Base-by-base conservation (phyloP, 257 asterid genomes). In the Ajuga chamaepitys region DNA sequence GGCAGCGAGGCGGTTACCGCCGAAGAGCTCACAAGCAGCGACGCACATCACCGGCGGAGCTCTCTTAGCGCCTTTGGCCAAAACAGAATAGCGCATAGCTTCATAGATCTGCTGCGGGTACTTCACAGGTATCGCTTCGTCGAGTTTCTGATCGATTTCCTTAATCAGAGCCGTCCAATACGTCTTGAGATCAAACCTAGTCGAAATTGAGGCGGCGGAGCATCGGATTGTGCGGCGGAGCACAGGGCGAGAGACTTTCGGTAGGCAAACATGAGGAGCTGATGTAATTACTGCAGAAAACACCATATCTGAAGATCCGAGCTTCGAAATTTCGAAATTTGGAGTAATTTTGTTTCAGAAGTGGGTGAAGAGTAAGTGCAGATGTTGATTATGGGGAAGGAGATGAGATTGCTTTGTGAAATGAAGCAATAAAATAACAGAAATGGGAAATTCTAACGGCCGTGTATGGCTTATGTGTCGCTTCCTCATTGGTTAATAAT, bases 31-130 rank as follows among this genome's bases (percentile, higher is more conserved):
- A 77, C 96, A 93, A 57, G 96, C 85, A 24, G 98, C 89, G 46
- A 93, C 87, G 71, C 98, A 93, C 98, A 93, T 89, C 53, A 91
- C 88, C 8, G 97, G 95, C 12, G 98, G 96, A 42, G 98, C 81
- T 79, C 98, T 79, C 82, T 92, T 92, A 37, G 98, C 94, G 52
- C 96, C 97, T 57, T 85, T 76, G 1, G 96, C 94, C 25, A 93
- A 59, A 68, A 87, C 95, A 1, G 98, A 93, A 75, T 89, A 89
- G 21, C 98, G 95, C 96, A 93, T 93, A 47, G 97, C 89, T 78
- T 93, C 95, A 52, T 93, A 89, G 87, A 93, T 93, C 88, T 78
- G 95, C 52, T 89, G 64, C 2, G 98, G 98, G 71, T 93, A 93
- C 81, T 76, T 75, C 11, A 87, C 86, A 0, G 94, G 91, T 25